Percentiles rank a stretch among this genome's conserved stretches.
phyloP scores from a whole-genome alignment of 345 rosid genomes.

The Lepidium africanum region DNA sequence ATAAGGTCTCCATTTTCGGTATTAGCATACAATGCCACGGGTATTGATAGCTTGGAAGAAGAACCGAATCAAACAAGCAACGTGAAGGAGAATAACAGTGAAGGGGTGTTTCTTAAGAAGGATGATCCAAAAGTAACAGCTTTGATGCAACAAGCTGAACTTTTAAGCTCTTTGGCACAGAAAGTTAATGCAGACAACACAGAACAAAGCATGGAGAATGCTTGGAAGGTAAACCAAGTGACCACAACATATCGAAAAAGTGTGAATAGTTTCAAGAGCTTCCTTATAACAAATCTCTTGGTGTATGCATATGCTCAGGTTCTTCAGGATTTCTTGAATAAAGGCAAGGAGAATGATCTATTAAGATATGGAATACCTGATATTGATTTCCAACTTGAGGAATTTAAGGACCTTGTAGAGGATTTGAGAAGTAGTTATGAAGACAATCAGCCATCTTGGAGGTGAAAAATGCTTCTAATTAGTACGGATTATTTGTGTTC shows the following conservation, averaged over 20 bases:
- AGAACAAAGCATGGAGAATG: constrained; percentile 87
- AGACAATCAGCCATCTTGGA: constrained; percentile 63
- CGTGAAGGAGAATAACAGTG: constrained; percentile 51
- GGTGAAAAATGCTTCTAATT: constrained; percentile 31
- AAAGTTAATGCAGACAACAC: constrained; percentile 70
- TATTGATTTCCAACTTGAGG: constrained; percentile 63
- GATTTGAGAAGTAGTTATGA: constrained; percentile 55
- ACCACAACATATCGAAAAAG: not conserved
- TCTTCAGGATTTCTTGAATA: constrained; percentile 66
- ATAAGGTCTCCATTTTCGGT: constrained; percentile 62
- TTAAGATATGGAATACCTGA: constrained; percentile 46
- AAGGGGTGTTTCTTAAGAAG: constrained; percentile 60
- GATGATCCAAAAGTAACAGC: constrained; percentile 82
- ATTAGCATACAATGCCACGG: constrained; percentile 43
- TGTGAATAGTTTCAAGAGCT: not conserved
- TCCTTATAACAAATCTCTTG: constrained; percentile 5
- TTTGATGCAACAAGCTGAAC: constrained; percentile 92
- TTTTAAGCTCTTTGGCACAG: constrained; percentile 65
- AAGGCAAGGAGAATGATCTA: constrained; percentile 40
- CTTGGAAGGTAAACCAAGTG: constrained; percentile 74
- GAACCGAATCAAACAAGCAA: constrained; percentile 28
- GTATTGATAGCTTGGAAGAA: constrained; percentile 26
- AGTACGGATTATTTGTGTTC: not conserved
- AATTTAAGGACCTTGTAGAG: constrained; percentile 66
- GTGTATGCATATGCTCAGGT: constrained; percentile 41